Percentiles rank a stretch among this genome's conserved stretches.
Conservation (phyloP, 371 early-diverging fungal genomes). For the Capniomyces stellatus region DNA sequence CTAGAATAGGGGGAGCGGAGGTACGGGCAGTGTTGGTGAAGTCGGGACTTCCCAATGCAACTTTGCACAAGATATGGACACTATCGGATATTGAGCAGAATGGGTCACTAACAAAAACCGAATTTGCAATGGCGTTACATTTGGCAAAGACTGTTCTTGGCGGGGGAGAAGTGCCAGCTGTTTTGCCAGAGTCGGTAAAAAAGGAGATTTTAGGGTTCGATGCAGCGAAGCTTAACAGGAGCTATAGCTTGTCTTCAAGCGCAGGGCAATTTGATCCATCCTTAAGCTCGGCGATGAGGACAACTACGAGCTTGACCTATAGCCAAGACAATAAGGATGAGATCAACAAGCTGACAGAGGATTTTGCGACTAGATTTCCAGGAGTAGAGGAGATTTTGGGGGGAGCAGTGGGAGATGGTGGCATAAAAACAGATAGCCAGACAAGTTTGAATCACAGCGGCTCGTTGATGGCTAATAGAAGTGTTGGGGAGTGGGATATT, state of each 20-base stretch:
- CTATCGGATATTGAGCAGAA: conserved; percentile 16
- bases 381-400: conserved; percentile 8
- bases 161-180: conserved; percentile 19
- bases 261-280: neutral
- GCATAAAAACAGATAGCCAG: conserved; percentile 5
- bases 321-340: neutral
- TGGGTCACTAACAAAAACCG: conserved; percentile 29
- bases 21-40: neutral
- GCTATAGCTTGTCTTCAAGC: conserved; percentile 5
- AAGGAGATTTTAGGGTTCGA: conserved; percentile 14
- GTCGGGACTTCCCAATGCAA: neutral
- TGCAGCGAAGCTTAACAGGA: neutral
- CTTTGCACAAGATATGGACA: conserved; percentile 14
- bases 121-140: conserved; percentile 39
- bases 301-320: neutral
- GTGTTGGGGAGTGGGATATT: conserved; percentile 56
- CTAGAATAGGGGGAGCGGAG: neutral
- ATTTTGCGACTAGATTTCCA: conserved; percentile 16
- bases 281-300: neutral
- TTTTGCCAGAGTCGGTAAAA: conserved; percentile 26
- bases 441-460: too few species aligned
- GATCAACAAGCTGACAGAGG: conserved; percentile 5
- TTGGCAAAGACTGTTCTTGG: conserved; percentile 25
- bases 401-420: neutral
- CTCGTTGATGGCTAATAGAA: too few species aligned